A percentile compares a stretch with the other conserved stretches of the same genome.
Evolutionary conservation across 2,329 filamentous ascomycete species (phyloP).

Genomic region (Ophiostoma sp.): DNA sequence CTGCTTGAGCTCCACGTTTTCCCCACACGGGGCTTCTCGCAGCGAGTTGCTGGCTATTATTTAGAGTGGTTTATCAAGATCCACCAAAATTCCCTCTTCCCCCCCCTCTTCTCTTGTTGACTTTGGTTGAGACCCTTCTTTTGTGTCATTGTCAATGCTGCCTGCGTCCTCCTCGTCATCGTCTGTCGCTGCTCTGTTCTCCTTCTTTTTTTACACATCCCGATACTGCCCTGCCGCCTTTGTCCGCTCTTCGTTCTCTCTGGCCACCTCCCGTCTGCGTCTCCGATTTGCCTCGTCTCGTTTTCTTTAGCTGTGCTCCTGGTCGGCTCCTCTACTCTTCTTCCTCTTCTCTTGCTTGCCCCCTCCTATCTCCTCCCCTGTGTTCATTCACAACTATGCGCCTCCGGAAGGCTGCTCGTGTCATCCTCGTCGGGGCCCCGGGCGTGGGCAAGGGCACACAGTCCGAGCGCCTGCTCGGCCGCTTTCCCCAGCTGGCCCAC

Average conservation of each 20-base stretch:
- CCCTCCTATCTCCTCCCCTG: background rate
- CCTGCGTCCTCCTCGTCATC: background rate
- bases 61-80: background rate
- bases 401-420: conserved; percentile 74
- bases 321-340: background rate
- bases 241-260: too few relatives aligned
- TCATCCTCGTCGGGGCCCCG: conserved; percentile 93
- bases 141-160: background rate
- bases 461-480: conserved; percentile 76
- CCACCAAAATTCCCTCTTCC: conserved; percentile 6
- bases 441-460: conserved; percentile 97
- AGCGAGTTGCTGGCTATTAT: background rate
- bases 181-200: background rate
- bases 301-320: background rate
- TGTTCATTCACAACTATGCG: conserved; percentile 43
- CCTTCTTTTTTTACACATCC: background rate
- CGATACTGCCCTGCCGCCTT: background rate
- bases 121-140: background rate
- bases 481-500: conserved; percentile 81
- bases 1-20: conserved; percentile 4
- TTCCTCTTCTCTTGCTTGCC: background rate
- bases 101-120: conserved; percentile 12
- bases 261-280: too few relatives aligned
- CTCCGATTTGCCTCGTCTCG: too few relatives aligned
- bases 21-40: background rate